Evolutionary conservation across 768 basidiomycete species (phyloP).

Genomic region (Naganishia randhawae): DNA sequence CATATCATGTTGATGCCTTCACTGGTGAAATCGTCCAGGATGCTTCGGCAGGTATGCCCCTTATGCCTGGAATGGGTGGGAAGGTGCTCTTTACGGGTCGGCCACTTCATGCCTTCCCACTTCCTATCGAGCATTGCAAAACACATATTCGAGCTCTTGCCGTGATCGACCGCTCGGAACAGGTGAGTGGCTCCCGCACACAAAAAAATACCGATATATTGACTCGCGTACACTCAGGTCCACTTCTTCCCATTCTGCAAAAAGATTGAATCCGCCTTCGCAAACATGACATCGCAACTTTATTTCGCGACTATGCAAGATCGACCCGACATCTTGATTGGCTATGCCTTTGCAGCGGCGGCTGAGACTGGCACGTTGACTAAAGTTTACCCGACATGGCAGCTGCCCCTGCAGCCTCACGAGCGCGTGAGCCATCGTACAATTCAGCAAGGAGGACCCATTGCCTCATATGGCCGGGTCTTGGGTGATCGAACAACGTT

Average conservation of each 20-base stretch:
- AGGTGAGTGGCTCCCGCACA: slow-evolving; percentile 30
- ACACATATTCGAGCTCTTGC: slow-evolving; percentile 41
- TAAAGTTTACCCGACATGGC: slow-evolving; percentile 62
- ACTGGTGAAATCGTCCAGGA: slow-evolving; percentile 36
- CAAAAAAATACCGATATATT: not conserved
- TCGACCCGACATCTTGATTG: slow-evolving; percentile 27
- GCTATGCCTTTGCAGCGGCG: slow-evolving; percentile 29
- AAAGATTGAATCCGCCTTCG: slow-evolving; percentile 38
- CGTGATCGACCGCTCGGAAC: slow-evolving; percentile 33
- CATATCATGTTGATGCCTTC: slow-evolving; percentile 45
- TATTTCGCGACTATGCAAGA: slow-evolving; percentile 31
- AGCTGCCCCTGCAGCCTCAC: slow-evolving; percentile 57
- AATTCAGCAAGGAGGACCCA: slow-evolving; percentile 52
- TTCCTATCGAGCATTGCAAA: slow-evolving; percentile 44
- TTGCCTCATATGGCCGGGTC: slow-evolving; percentile 78
- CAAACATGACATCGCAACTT: slow-evolving; percentile 34
- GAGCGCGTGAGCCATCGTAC: slow-evolving; percentile 62
- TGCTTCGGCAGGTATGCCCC: slow-evolving; percentile 23
- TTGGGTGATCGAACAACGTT: slow-evolving; percentile 80
- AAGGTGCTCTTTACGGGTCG: slow-evolving; percentile 40
- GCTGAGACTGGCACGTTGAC: not conserved
- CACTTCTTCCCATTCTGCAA: slow-evolving; percentile 49
- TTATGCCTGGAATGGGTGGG: slow-evolving; percentile 31
- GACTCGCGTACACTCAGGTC: slow-evolving; percentile 30
- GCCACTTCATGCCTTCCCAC: slow-evolving; percentile 36